Base-by-base conservation (phyloP, 1,284 basidiomycete species). In the Apiotrichum veenhuisii region DNA sequence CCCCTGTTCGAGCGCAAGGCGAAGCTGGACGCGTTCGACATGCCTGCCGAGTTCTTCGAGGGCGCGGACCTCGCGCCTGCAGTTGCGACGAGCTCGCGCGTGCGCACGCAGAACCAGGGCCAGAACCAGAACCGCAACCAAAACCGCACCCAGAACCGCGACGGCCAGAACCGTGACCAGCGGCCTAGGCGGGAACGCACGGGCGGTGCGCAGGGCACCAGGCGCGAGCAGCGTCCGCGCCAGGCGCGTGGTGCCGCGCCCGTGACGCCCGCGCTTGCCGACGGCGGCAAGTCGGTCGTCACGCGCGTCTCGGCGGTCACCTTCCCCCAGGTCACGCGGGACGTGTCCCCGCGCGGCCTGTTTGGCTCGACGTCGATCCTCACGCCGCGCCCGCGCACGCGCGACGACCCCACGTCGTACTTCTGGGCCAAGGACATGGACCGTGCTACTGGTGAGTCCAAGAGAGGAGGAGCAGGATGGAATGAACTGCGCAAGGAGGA, bases 381-480 rank as follows among this genome's bases (percentile, higher is more conserved):
- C 26, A 44, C 17, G 12, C 33, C 36, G 9, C 12, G 27, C 33
- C 33, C 26, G 11, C 18, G 3, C 3, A 15, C 50, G 9, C 34
- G 44, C 15, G 23, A 20, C 17, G 34, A 51, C 47, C 26, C 56
- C 37, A 17, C 15, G 3, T 18, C 42, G 18, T 30, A 26, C 22
- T 57, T 56, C 42, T 64, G 61, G 61, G 62, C 64, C 9, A 59
- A 59, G 38, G 64, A 53, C 18, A 56, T 67, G 58, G 53, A 51
- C 9, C 33, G 27, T 12, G 40, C 46, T 20, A 46, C 54, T 34
- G 55, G 59, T 61, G 54, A 62, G 57, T 58, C 11, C 46, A 26
- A 20, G 20, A 12, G 27, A 20, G 14, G 15, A 11, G 15, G n/a
- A 50, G 20, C 5, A 26, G 23, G 15, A 41, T 12, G 8, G 36